These are phyloP conservation scores for Epipyxis sp. DNA, from an alignment of 108 stramenopile genomes.

Conservation along the genomic window DNA sequence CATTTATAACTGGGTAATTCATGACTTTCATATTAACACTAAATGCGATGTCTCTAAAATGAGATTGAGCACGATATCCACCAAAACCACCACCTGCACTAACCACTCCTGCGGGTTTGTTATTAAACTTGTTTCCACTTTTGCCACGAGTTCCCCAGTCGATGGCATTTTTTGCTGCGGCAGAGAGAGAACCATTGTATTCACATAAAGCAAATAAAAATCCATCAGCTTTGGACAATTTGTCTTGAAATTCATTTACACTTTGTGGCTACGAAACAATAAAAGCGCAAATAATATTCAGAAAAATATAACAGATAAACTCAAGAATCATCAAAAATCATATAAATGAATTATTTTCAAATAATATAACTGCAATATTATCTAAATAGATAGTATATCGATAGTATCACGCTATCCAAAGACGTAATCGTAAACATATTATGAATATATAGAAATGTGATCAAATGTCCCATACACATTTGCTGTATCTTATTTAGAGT, in stretches of 20 bases:
- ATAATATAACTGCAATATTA: too few species aligned
- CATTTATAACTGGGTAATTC: neutral
- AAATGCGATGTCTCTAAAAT: constrained; percentile 5
- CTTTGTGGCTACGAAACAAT: too few species aligned
- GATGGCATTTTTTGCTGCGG: neutral
- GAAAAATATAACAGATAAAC: too few species aligned
- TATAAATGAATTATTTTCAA: too few species aligned
- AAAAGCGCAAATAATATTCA: too few species aligned
- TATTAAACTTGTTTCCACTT: neutral
- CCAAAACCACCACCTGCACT: constrained; percentile 3
- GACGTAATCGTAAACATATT: too few species aligned
- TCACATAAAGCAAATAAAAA: neutral
- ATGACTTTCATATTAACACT: neutral
- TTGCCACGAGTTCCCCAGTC: constrained; percentile 1
- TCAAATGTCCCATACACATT: too few species aligned
- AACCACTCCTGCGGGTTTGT: neutral
- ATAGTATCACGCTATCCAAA: too few species aligned
- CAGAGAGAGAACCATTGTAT: neutral
- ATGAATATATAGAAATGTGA: too few species aligned
- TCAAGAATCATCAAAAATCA: too few species aligned
- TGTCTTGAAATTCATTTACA: neutral
- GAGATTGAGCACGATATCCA: neutral
- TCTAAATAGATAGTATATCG: too few species aligned
- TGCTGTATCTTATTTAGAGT: too few species aligned
- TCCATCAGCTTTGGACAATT: neutral